A percentile compares a stretch with the other conserved stretches of the same genome.
Evolutionary conservation across 1,284 basidiomycete genomes (phyloP).

Genomic region (Coniferiporia weirii): DNA sequence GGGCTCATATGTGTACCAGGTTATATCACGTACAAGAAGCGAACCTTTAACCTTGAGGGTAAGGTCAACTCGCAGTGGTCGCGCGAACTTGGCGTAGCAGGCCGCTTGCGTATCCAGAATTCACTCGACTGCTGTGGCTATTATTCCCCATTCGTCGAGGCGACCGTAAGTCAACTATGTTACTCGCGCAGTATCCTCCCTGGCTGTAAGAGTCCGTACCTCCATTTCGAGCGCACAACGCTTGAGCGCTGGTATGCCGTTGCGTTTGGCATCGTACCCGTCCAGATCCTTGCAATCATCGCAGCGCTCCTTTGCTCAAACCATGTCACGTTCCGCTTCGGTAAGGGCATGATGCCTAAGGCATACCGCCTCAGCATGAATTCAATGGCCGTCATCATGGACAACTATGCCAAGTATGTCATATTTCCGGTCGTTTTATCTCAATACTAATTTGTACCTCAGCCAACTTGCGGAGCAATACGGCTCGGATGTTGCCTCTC

Average conservation of each 20-base stretch:
- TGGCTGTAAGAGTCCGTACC: slow-evolving; percentile 57
- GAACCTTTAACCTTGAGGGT: slow-evolving; percentile 66
- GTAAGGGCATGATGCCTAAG: slow-evolving; percentile 74
- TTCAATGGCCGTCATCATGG: slow-evolving; percentile 69
- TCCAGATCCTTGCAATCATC: slow-evolving; percentile 52
- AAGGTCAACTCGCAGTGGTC: slow-evolving; percentile 71
- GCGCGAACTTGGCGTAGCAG: slow-evolving; percentile 43
- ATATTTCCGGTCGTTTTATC: slow-evolving; percentile 13
- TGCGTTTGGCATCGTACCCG: slow-evolving; percentile 51
- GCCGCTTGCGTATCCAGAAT: slow-evolving; percentile 58
- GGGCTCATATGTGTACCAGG: slow-evolving; percentile 59
- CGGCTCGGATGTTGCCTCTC: slow-evolving; percentile 39
- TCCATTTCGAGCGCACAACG: slow-evolving; percentile 47
- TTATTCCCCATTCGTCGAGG: slow-evolving; percentile 64
- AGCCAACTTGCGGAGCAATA: slow-evolving; percentile 51
- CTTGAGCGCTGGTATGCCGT: slow-evolving; percentile 53
- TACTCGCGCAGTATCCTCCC: slow-evolving; percentile 57
- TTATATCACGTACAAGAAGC: slow-evolving; percentile 63
- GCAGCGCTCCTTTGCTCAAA: slow-evolving; percentile 58
- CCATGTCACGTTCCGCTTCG: slow-evolving; percentile 72
- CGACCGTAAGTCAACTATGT: slow-evolving; percentile 57
- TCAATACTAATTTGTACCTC: slow-evolving; percentile 3
- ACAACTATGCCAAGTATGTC: slow-evolving; percentile 59
- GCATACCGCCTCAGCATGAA: slow-evolving; percentile 59
- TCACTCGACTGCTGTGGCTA: slow-evolving; percentile 66